Evolutionary conservation across 179 eudicot genomes (phyloP), one percentile per base, ranked within the genome.

Genomic region (Pouteria campechiana): DNA sequence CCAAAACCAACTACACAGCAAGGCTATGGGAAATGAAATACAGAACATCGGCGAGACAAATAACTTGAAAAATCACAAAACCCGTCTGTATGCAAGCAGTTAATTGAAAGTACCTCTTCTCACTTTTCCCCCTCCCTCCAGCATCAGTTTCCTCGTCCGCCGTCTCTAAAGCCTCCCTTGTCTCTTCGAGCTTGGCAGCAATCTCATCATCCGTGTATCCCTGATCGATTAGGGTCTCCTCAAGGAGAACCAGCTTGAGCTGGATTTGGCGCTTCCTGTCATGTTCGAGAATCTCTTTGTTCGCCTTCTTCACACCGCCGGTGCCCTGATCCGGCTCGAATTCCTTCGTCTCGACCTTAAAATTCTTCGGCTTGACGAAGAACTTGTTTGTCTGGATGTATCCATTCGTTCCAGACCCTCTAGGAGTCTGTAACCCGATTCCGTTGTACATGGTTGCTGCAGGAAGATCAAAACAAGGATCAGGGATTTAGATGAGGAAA

Each of bases 401-500:
- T 1, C 98, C 98, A 35, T 86, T 90, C 14, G 95, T 85, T 16
- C 98, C 98, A 3, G 98, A 90, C 33, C 98, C 97, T 18, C 98
- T 58, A 0, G 98, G 64, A n/a, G 95, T 86, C 64, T 76, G 89
- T 22, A 90, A 41, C 16, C 98, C 98, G 46, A 90, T 79, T 19
- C 98, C 98, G 73, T 90, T 90, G 49, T 90, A 81, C 98, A 90
- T 90, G n/a, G n/a, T n/a, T n/a, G n/a, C n/a, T n/a, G n/a, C n/a
- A n/a, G n/a, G n/a, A n/a, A n/a, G n/a, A n/a, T n/a, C n/a, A n/a
- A n/a, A n/a, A n/a, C n/a, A n/a, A n/a, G n/a, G n/a, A n/a, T n/a
- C n/a, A n/a, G n/a, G n/a, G n/a, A n/a, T n/a, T n/a, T n/a, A n/a
- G n/a, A n/a, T n/a, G n/a, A n/a, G n/a, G n/a, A n/a, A n/a, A n/a